Evolutionary conservation across 139 green algal species (phyloP).

Genomic region (Auxenochlorella protothecoides): DNA sequence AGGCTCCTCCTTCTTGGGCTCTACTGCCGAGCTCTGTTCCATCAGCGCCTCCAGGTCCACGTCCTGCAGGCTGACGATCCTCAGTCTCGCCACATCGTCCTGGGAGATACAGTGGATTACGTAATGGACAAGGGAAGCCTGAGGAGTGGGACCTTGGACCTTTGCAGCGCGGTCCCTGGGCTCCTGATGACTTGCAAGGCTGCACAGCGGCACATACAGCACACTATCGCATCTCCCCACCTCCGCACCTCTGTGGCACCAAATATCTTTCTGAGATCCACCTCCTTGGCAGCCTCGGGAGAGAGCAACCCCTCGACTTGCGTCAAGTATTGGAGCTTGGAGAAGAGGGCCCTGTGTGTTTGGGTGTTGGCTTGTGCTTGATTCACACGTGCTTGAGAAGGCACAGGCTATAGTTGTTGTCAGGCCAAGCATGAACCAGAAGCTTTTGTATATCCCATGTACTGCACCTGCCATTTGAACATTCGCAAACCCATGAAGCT

Average conservation of each 20-base stretch:
- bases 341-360: slow-evolving; percentile 61
- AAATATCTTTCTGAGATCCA: slow-evolving; percentile 65
- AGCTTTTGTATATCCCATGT: too few relatives aligned
- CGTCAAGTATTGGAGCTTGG: slow-evolving; percentile 88
- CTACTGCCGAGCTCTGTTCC: too few relatives aligned
- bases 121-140: too few relatives aligned
- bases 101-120: too few relatives aligned
- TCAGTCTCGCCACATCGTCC: too few relatives aligned
- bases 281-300: slow-evolving; percentile 26
- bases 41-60: too few relatives aligned
- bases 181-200: background rate
- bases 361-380: slow-evolving; percentile 66
- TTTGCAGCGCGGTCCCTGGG: too few relatives aligned
- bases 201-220: background rate
- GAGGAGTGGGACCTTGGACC: too few relatives aligned
- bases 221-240: background rate
- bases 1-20: too few relatives aligned
- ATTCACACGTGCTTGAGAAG: slow-evolving; percentile 19
- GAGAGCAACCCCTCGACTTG: slow-evolving; percentile 63
- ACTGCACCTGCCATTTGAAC: background rate
- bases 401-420: background rate
- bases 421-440: background rate
- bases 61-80: too few relatives aligned
- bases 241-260: slow-evolving; percentile 54
- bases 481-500: background rate